A percentile compares a stretch with the other conserved stretches of the same genome.
phyloP scores from a whole-genome alignment of 129 eudicot species.

The Chrysanthemum makinoi region DNA sequence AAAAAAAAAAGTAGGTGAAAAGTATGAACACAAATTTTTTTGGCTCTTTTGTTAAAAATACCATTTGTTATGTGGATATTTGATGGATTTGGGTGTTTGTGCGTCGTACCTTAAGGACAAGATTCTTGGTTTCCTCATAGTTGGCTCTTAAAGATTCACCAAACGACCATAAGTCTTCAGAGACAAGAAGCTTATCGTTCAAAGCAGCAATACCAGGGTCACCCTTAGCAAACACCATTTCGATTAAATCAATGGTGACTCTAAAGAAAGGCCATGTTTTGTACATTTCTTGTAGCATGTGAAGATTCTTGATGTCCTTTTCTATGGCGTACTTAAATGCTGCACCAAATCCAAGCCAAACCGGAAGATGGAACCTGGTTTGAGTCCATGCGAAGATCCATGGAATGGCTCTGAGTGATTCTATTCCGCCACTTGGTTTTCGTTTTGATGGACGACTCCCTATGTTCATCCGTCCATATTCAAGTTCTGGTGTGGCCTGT shows the following conservation, averaged over 20 bases:
- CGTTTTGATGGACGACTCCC: constrained; percentile 98
- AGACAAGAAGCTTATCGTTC: constrained; percentile 89
- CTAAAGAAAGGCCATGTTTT: constrained; percentile 97
- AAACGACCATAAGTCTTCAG: constrained; percentile 74
- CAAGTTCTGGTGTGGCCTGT: constrained; percentile 97
- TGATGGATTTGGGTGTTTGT: no score
- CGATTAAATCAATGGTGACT: constrained; percentile 91
- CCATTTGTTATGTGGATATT: no score
- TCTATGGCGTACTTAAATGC: constrained; percentile 72
- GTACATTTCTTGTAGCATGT: constrained; percentile 89
- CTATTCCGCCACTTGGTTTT: constrained; percentile 95
- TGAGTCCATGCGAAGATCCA: constrained; percentile 99
- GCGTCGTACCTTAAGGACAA: constrained; percentile 68
- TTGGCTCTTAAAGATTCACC: constrained; percentile 69
- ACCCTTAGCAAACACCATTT: constrained; percentile 98
- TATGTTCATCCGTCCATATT: constrained; percentile 96
- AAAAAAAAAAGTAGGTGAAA: no score
- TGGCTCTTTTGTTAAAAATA: no score
- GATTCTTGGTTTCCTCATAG: constrained; percentile 75
- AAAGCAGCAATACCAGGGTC: constrained; percentile 90
- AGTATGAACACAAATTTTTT: no score
- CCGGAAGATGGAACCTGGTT: constrained; percentile 97
- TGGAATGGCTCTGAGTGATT: constrained; percentile 95
- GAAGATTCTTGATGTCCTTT: constrained; percentile 62
- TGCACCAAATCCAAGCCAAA: constrained; percentile 99